phyloP scores from a whole-genome alignment of 257 asterid genomes.

The Verbascum thapsus region DNA sequence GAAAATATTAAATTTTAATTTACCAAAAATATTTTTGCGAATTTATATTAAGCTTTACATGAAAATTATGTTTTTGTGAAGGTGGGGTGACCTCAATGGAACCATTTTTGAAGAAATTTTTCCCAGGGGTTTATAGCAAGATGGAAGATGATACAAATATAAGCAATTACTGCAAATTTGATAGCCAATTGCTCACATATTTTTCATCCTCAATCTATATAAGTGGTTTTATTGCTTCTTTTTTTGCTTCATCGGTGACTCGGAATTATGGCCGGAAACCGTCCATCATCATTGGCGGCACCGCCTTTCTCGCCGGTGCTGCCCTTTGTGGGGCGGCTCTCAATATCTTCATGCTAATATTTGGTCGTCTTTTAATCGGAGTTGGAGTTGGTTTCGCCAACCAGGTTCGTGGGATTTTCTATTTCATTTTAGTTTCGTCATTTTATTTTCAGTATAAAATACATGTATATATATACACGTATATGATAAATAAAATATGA shows the following conservation, averaged over 20 bases:
- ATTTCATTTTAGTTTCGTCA: too few relatives aligned
- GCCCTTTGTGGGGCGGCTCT: constrained; percentile 52
- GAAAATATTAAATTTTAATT: too few relatives aligned
- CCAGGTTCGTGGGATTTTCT: constrained; percentile 41
- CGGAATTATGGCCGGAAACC: constrained; percentile 46
- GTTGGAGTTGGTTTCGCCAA: constrained; percentile 63
- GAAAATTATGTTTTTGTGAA: constrained; percentile 10
- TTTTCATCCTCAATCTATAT: constrained; percentile 55
- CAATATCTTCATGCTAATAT: constrained; percentile 47
- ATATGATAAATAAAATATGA: too few relatives aligned
- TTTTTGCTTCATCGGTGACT: constrained; percentile 55
- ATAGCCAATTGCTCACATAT: constrained; percentile 45
- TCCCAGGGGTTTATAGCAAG: constrained; percentile 38
- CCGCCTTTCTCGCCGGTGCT: constrained; percentile 45
- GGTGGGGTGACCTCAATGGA: constrained; percentile 67
- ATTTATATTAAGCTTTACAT: too few relatives aligned
- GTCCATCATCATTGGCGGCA: constrained; percentile 50
- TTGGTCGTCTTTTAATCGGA: constrained; percentile 54
- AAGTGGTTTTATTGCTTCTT: constrained; percentile 51
- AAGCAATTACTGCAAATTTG: constrained; percentile 60
- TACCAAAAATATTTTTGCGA: too few relatives aligned
- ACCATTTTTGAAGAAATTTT: constrained; percentile 51
- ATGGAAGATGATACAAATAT: constrained; percentile 34
- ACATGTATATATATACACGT: too few relatives aligned
- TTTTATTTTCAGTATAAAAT: too few relatives aligned